A percentile compares a stretch with the other conserved stretches of the same genome.
Evolutionary conservation across 805 yeast genomes (phyloP).

Genomic region (Nakazawaea laoshanensis): DNA sequence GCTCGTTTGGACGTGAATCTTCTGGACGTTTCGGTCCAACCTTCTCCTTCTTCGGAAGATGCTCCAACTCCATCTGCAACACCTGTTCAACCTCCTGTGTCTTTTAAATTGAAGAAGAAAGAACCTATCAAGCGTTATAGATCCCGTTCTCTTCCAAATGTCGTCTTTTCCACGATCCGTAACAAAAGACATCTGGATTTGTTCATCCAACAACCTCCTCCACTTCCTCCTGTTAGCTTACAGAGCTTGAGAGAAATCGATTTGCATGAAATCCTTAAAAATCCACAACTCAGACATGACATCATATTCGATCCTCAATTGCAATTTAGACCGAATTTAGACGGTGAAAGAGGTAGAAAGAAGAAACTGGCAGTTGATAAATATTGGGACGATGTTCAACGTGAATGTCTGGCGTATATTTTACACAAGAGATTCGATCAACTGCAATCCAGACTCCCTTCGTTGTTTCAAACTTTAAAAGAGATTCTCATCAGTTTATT

Average conservation of each 20-base stretch:
- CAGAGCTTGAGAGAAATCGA: constrained; percentile 82
- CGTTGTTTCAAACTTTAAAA: constrained; percentile 67
- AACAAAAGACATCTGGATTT: constrained; percentile 20
- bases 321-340: constrained; percentile 85
- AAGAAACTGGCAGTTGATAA: constrained; percentile 69
- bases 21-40: no score
- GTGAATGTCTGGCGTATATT: constrained; percentile 47
- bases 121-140: constrained; percentile 4
- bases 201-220: constrained; percentile 12
- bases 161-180: constrained; percentile 6
- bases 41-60: neutral
- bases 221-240: constrained; percentile 75
- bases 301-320: constrained; percentile 86
- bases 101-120: neutral
- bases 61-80: constrained; percentile 7
- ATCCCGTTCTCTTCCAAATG: constrained; percentile 11
- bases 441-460: constrained; percentile 43
- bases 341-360: constrained; percentile 81
- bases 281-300: constrained; percentile 90
- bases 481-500: constrained; percentile 68
- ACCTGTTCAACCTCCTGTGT: neutral
- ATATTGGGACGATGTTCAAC: constrained; percentile 74
- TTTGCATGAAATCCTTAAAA: constrained; percentile 77
- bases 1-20: constrained; percentile 7
- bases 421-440: constrained; percentile 15